A percentile compares a stretch with the other conserved stretches of the same genome.
These are phyloP conservation scores for Acanthamoeba lenticulata DNA, from an alignment of 208 protist genomes.

Conservation along the genomic window DNA sequence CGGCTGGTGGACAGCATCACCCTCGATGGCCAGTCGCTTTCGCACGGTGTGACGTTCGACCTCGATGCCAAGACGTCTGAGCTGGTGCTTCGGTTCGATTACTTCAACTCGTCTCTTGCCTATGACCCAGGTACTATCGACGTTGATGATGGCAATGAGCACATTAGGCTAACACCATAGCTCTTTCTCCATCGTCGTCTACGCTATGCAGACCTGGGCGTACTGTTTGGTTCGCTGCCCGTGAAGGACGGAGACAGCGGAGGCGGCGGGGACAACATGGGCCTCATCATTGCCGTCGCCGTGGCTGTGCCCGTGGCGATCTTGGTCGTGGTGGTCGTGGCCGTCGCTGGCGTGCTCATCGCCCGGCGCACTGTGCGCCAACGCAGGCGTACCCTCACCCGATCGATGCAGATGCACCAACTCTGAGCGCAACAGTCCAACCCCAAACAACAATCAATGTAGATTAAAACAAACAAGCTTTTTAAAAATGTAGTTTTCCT, in stretches of 20 bases:
- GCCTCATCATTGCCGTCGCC: not conserved
- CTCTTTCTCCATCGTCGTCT: not conserved
- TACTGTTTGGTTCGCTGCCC: not conserved
- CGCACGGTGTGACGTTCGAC: not conserved
- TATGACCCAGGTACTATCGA: not conserved
- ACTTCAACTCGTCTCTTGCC: not conserved
- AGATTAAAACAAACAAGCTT: too few relatives aligned
- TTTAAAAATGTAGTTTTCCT: not conserved
- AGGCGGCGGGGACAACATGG: not conserved
- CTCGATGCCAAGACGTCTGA: not conserved
- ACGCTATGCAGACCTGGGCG: not conserved
- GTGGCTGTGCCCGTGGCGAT: not conserved
- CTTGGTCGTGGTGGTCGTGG: not conserved
- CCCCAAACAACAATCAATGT: too few relatives aligned
- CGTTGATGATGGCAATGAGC: too few relatives aligned
- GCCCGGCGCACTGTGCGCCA: not conserved
- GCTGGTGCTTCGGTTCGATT: not conserved
- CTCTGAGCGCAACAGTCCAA: too few relatives aligned
- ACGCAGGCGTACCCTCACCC: not conserved
- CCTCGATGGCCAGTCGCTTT: not conserved
- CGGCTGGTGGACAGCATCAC: not conserved
- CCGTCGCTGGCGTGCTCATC: not conserved
- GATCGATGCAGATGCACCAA: slow-evolving; percentile 18
- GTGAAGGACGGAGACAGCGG: not conserved
- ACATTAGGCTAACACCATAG: not conserved